Percentiles rank a stretch among this genome's conserved stretches.
These are phyloP conservation scores for Yamadazyma akitaensis DNA, from an alignment of 805 yeast species.

Conservation along the genomic window DNA sequence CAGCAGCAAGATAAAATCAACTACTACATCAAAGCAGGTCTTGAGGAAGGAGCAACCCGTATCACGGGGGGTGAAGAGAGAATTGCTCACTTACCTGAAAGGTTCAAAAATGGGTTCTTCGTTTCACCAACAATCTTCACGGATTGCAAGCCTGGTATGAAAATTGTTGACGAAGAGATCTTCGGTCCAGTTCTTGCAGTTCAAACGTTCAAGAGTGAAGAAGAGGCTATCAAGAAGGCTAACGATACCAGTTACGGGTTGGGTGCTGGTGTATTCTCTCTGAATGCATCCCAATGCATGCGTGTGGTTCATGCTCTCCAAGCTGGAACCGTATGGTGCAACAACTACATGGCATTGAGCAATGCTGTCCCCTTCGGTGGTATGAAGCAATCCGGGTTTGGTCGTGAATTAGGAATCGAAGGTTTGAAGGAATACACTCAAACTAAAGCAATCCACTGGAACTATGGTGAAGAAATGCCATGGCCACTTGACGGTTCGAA, in stretches of 20 bases:
- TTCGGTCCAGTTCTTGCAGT: constrained; percentile 85
- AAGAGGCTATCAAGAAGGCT: constrained; percentile 66
- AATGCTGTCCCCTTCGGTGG: constrained; percentile 49
- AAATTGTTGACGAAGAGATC: constrained; percentile 73
- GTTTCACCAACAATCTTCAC: constrained; percentile 49
- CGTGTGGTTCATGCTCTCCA: constrained; percentile 31
- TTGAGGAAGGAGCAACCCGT: constrained; percentile 51
- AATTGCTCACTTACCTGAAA: constrained; percentile 10
- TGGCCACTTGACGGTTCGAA: constrained; percentile 16
- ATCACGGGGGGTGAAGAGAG: constrained; percentile 41
- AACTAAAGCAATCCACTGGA: constrained; percentile 25
- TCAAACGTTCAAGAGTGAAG: constrained; percentile 60
- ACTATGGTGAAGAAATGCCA: constrained; percentile 12
- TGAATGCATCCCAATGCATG: constrained; percentile 51
- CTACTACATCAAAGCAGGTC: constrained; percentile 46
- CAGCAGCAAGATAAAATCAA: constrained; percentile 43
- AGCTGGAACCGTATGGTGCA: constrained; percentile 70
- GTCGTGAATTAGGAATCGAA: constrained; percentile 38
- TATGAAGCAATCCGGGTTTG: constrained; percentile 40
- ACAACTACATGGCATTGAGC: constrained; percentile 65
- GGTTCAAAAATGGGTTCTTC: constrained; percentile 24
- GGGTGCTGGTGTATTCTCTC: constrained; percentile 60
- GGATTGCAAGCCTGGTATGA: constrained; percentile 58
- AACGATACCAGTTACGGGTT: constrained; percentile 70
- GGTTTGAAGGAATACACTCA: constrained; percentile 34